Percentiles rank a stretch among this genome's conserved stretches.
Conservation (phyloP, 2,329 filamentous ascomycete species). For the Exophiala alcalophila region DNA sequence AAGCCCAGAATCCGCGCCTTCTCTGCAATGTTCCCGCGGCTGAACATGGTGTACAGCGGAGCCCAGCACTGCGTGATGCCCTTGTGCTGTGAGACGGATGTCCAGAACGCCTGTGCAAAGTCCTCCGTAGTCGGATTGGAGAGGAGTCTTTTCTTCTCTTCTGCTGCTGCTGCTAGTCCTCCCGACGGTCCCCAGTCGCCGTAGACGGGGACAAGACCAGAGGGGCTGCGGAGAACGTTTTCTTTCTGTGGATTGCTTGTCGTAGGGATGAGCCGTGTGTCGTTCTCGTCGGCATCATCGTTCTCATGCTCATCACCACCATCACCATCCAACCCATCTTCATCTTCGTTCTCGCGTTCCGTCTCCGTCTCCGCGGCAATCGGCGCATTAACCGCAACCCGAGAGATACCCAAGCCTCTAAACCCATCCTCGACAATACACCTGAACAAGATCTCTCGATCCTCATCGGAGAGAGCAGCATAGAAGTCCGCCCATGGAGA, state of each 20-base stretch:
- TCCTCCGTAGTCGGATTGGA: conserved; percentile 47
- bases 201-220: conserved; percentile 64
- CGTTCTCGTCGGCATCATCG: background rate
- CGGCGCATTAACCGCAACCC: conserved; percentile 58
- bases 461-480: conserved; percentile 29
- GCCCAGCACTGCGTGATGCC: conserved; percentile 83
- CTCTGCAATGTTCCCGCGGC: conserved; percentile 82
- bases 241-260: conserved; percentile 38
- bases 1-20: conserved; percentile 69
- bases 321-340: no score
- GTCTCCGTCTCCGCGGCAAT: conserved; percentile 40
- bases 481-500: conserved; percentile 37
- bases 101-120: conserved; percentile 72
- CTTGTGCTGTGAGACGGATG: conserved; percentile 69
- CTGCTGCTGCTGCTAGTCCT: background rate
- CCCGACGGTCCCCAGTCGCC: conserved; percentile 75
- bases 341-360: background rate
- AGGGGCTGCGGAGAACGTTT: conserved; percentile 73
- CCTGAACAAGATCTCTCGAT: conserved; percentile 41
- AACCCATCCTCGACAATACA: conserved; percentile 42
- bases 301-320: no score
- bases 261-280: background rate
- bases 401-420: conserved; percentile 42
- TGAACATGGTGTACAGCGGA: conserved; percentile 91
- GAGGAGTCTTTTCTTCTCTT: conserved; percentile 21